Base-by-base conservation (phyloP, 2,329 filamentous ascomycete genomes). In the Aspergillaceae sp. region DNA sequence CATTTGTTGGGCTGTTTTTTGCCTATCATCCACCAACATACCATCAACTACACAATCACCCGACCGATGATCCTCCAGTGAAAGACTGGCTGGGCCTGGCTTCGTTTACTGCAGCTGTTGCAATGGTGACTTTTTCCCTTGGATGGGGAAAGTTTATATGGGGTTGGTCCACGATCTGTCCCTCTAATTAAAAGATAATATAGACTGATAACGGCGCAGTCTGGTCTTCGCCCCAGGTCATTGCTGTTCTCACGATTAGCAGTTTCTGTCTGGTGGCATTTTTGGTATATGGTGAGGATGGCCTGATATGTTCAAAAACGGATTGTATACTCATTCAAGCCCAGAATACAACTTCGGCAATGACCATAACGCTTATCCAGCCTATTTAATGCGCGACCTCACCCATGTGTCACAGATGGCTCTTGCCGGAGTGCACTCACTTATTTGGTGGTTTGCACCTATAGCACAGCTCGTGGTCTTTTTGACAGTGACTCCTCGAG, bases 141-240 rank as follows among this genome's bases (percentile, higher is more conserved):
- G 43, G 43, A 41, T 45, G 43, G 43, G 30, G 43, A 41, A 45
- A 45, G 43, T 45, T 45, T 11, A 45, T 45, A 29, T 45, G 43
- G 43, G 30, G 43, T 32, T 32, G 30, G 30, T 32, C 2, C 30
- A 32, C 30, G 30, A 32, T 32, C 30, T 32, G 19, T 19, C 19
- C 19, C 8, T 32, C 30, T 32, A 9, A 9, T 32, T 3, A 3
- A 32, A 32, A 32, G 30, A 32, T 32, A 32, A 32, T 32, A 32
- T 5, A 32, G 2, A 32, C 30, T 32, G 30, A 32, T 32, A 32
- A 32, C 2, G 30, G 30, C 30, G 30, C 30, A 32, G 30, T 32
- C 30, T 32, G 30, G 30, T 32, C 30, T 32, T 32, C 30, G 30
- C 30, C 30, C 8, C 30, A 32, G 30, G 30, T 32, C 5, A 32